Evolutionary conservation across 441 rosid species (phyloP).

Genomic region (Cnidoscolus chayamansa): DNA sequence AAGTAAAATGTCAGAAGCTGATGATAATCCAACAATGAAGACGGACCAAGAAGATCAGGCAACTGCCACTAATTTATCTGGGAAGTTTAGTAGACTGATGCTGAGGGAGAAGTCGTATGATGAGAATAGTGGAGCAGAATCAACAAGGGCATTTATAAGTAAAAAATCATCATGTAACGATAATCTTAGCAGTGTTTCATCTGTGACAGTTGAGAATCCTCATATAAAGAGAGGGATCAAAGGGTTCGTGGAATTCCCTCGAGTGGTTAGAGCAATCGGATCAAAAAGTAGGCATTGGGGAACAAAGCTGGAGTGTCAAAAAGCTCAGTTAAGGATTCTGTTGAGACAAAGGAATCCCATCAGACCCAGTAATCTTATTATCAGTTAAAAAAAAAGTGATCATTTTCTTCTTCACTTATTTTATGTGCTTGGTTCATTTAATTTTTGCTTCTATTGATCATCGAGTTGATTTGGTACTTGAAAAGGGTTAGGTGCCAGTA

Average conservation of each 20-base stretch:
- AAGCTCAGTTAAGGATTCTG: slow-evolving; percentile 59
- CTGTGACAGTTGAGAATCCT: slow-evolving; percentile 52
- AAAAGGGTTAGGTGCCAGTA: background rate
- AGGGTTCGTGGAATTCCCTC: slow-evolving; percentile 81
- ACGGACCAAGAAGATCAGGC: slow-evolving; percentile 18
- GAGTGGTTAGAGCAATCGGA: slow-evolving; percentile 62
- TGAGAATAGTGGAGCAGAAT: slow-evolving; percentile 7
- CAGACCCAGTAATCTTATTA: slow-evolving; percentile 39
- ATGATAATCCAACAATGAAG: slow-evolving; percentile 9
- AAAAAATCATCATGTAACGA: slow-evolving; percentile 27
- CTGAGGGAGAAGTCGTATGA: slow-evolving; percentile 26
- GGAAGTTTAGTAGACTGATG: slow-evolving; percentile 34
- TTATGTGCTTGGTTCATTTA: slow-evolving; percentile 16
- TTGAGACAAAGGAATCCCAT: slow-evolving; percentile 54
- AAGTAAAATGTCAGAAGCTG: slow-evolving; percentile 16
- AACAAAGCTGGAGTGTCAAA: slow-evolving; percentile 73
- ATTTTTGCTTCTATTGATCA: background rate
- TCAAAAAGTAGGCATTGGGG: slow-evolving; percentile 73
- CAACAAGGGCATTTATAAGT: slow-evolving; percentile 15
- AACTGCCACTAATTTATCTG: slow-evolving; percentile 24
- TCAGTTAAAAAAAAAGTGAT: slow-evolving; percentile 19
- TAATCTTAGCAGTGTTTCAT: slow-evolving; percentile 20
- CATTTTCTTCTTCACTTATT: background rate
- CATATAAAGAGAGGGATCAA: slow-evolving; percentile 80
- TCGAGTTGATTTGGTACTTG: slow-evolving; percentile 20